Conservation (phyloP, 2,329 filamentous ascomycete species). For the Neofusicoccum umdonicola region DNA sequence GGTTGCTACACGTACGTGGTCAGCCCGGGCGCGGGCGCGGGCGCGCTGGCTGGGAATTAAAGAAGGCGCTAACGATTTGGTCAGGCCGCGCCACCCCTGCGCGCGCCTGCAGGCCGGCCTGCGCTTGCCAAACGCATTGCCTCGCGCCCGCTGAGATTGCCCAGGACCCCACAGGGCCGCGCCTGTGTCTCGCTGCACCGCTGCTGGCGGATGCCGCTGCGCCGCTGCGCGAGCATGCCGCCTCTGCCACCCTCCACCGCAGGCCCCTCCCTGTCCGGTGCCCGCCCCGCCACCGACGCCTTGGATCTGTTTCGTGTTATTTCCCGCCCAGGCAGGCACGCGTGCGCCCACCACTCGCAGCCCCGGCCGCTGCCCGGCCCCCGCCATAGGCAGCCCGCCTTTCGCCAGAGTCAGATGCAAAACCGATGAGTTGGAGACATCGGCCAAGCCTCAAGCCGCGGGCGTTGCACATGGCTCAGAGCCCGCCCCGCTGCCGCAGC, state of each 20-base stretch:
- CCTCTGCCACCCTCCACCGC: background rate
- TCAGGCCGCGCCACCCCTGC: background rate
- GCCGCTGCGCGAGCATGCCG: background rate
- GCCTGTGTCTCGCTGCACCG: background rate
- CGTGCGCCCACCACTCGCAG: background rate
- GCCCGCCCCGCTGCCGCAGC: constrained; percentile 10
- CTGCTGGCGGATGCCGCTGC: background rate
- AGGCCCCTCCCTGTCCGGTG: background rate
- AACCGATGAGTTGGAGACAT: constrained; percentile 5
- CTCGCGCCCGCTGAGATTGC: background rate
- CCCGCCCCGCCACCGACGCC: background rate
- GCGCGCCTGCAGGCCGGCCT: background rate
- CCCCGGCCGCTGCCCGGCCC: background rate
- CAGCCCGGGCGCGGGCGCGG: too few species aligned
- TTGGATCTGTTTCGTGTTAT: constrained; percentile 3
- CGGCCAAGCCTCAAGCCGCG: constrained; percentile 11
- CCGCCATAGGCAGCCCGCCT: constrained; percentile 7
- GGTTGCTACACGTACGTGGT: background rate
- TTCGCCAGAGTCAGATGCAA: constrained; percentile 13
- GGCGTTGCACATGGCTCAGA: constrained; percentile 11
- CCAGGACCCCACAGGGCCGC: background rate
- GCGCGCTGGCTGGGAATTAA: background rate
- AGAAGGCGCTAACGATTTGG: background rate
- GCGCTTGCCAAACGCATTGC: background rate
- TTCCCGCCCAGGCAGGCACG: constrained; percentile 1